These are phyloP conservation scores for Tricholoma terreum DNA, from an alignment of 768 basidiomycete species.

Conservation along the genomic window DNA sequence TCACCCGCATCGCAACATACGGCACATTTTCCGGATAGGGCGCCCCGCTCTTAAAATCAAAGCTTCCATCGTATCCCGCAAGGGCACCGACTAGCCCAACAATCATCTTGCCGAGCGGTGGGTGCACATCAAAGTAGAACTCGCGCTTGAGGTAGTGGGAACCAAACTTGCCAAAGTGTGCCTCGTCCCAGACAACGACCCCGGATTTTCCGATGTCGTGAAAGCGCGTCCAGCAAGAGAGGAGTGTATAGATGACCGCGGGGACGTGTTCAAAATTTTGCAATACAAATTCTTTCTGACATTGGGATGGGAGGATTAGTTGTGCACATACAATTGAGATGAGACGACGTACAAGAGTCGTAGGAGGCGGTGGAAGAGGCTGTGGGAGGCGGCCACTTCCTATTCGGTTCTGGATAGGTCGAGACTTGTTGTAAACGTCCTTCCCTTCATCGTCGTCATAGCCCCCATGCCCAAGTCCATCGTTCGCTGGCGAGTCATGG, in stretches of 20 bases:
- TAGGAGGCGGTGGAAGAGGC: constrained; percentile 60
- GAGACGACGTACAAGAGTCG: constrained; percentile 49
- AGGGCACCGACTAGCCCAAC: constrained; percentile 91
- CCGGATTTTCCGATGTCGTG: constrained; percentile 87
- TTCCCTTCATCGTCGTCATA: constrained; percentile 52
- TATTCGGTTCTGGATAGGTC: constrained; percentile 36
- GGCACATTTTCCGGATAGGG: constrained; percentile 83
- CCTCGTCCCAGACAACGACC: constrained; percentile 97
- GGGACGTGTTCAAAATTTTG: constrained; percentile 80
- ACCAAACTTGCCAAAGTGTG: constrained; percentile 99
- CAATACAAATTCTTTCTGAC: constrained; percentile 68
- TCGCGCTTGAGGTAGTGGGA: constrained; percentile 97
- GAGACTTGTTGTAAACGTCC: constrained; percentile 49
- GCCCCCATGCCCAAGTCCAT: constrained; percentile 27
- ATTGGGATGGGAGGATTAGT: constrained; percentile 5
- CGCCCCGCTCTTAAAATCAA: constrained; percentile 92
- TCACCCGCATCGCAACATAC: constrained; percentile 91
- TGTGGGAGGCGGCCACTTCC: constrained; percentile 62
- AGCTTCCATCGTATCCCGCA: constrained; percentile 87
- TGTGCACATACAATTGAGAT: constrained; percentile 7
- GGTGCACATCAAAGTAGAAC: constrained; percentile 99
- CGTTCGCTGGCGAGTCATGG: constrained; percentile 24
- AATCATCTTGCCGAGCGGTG: constrained; percentile 98
- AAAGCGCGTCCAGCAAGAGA: constrained; percentile 93
- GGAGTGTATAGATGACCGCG: constrained; percentile 84